Evolutionary conservation across 495 filamentous ascomycete species (phyloP).

Genomic region (Lepidopterella palustris): DNA sequence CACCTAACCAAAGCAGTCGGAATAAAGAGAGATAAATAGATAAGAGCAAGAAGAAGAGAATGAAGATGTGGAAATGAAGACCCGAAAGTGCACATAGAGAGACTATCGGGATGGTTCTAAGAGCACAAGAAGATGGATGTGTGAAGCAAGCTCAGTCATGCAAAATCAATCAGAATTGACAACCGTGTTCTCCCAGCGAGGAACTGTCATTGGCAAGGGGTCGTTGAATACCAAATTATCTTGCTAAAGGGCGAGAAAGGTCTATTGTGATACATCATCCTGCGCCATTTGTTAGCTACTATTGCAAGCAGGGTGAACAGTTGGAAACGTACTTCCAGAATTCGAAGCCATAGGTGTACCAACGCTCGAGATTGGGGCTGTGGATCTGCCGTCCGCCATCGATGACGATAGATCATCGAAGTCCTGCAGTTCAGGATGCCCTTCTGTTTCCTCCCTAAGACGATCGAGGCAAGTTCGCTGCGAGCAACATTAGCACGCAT

Average conservation of each 20-base stretch:
- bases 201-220: background rate
- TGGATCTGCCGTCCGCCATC: constrained; percentile 55
- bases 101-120: too few relatives aligned
- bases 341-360: constrained; percentile 61
- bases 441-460: constrained; percentile 61
- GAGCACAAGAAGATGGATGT: too few relatives aligned
- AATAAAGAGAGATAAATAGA: too few relatives aligned
- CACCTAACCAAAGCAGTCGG: background rate
- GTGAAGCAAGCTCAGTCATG: too few relatives aligned
- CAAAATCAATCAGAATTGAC: too few relatives aligned
- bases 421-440: constrained; percentile 65
- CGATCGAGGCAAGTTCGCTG: constrained; percentile 51
- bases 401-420: constrained; percentile 53
- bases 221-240: constrained; percentile 7
- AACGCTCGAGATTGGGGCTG: constrained; percentile 56
- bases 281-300: background rate
- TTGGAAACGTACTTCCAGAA: background rate
- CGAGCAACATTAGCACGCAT: background rate
- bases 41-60: too few relatives aligned
- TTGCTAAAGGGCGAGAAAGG: background rate
- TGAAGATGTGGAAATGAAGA: too few relatives aligned
- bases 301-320: background rate
- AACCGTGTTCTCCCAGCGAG: too few relatives aligned
- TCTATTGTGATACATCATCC: constrained; percentile 9
- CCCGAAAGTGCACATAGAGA: too few relatives aligned